A percentile compares a stretch with the other conserved stretches of the same genome.
Evolutionary conservation across 495 filamentous ascomycete species (phyloP).

Genomic region (Xylaria curta): DNA sequence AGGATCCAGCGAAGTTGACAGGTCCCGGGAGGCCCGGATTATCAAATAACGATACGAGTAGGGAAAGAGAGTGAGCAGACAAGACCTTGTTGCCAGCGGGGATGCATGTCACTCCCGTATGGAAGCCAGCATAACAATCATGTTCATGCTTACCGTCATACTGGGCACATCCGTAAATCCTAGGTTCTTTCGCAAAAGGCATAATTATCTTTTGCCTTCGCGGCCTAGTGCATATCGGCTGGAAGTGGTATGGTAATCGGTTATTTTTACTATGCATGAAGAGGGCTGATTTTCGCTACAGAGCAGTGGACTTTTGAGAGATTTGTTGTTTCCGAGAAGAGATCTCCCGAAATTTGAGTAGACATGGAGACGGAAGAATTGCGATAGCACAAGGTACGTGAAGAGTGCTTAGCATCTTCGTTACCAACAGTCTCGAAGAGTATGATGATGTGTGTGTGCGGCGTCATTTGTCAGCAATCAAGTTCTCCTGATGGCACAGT

Average conservation of each 20-base stretch:
- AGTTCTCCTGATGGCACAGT: conserved; percentile 8
- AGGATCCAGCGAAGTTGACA: too few relatives aligned
- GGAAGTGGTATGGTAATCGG: background rate
- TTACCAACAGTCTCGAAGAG: background rate
- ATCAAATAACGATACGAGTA: too few relatives aligned
- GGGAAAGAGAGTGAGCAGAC: too few relatives aligned
- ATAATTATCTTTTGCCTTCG: background rate
- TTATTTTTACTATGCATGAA: too few relatives aligned
- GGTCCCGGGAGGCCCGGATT: too few relatives aligned
- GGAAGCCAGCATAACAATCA: background rate
- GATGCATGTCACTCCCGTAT: background rate
- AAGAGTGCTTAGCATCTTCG: background rate
- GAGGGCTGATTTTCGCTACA: background rate
- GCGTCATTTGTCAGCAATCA: background rate
- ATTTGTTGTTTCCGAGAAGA: background rate
- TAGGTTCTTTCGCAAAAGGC: background rate
- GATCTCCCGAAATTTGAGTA: background rate
- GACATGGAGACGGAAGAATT: background rate
- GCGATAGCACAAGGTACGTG: background rate
- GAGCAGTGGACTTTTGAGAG: background rate
- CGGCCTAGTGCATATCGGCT: background rate
- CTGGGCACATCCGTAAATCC: too few relatives aligned
- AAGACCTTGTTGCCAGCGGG: too few relatives aligned
- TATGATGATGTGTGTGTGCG: background rate
- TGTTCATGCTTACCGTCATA: background rate